phyloP scores from a whole-genome alignment of 1,284 basidiomycete genomes.

The Rhodotorula glutinis region DNA sequence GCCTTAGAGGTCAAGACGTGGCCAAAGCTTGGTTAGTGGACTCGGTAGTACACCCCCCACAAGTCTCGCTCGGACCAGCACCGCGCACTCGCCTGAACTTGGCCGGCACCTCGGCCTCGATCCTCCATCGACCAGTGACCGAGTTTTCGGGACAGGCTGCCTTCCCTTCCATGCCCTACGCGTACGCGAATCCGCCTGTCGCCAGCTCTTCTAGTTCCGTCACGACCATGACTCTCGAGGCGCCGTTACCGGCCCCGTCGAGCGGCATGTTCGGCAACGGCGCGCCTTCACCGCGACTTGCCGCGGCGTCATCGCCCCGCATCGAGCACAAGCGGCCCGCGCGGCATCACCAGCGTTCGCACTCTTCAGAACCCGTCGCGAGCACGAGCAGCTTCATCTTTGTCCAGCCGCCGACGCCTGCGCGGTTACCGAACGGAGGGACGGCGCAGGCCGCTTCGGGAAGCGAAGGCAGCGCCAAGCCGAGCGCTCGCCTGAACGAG shows the following conservation, averaged over 20 bases:
- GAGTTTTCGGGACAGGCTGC: not conserved
- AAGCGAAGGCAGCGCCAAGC: not conserved
- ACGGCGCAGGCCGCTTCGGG: no score
- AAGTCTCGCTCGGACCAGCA: no score
- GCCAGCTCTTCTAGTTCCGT: constrained; percentile 14
- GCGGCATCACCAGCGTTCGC: constrained; percentile 38
- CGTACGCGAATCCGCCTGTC: constrained; percentile 27
- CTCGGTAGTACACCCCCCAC: no score
- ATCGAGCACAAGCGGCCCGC: constrained; percentile 23
- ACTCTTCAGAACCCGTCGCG: constrained; percentile 34
- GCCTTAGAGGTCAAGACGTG: no score
- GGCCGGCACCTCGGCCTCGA: not conserved
- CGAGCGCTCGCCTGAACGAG: not conserved
- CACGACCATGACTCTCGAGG: constrained; percentile 17
- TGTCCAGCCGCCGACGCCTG: constrained; percentile 33
- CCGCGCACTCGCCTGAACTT: not conserved
- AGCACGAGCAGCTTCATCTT: constrained; percentile 38
- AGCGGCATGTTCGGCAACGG: not conserved
- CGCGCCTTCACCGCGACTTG: not conserved
- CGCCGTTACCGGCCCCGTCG: constrained; percentile 14
- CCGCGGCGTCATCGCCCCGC: constrained; percentile 5
- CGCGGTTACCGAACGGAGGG: not conserved
- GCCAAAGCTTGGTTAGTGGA: no score
- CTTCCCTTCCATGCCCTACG: constrained; percentile 32
- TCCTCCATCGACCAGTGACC: not conserved